Evolutionary conservation across 2,329 filamentous ascomycete species (phyloP), one percentile per base, ranked within the genome.

Genomic region (Bipolaris zeicola): DNA sequence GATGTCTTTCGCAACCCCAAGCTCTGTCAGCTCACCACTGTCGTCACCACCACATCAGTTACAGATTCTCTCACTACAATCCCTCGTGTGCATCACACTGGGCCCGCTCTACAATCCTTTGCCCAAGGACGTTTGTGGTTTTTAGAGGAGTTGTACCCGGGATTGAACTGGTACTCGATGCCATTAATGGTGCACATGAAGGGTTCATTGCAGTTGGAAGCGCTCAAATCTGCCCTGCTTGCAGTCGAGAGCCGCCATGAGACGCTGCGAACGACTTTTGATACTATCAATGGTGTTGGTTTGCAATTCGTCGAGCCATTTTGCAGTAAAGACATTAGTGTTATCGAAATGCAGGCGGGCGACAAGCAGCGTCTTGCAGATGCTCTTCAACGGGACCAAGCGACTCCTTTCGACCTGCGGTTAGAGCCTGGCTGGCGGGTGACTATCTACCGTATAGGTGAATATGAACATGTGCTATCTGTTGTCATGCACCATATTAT

Each of bases 401-500:
- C 6, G n/a, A 49, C 31, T 37, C 31, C 51, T 5, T 54, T 54
- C 13, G 3, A 43, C 13, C 3, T 54, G 10, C 26, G 8, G 1
- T 20, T n/a, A 1, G 44, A 54, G 44, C 10, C 51, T 6, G 51
- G 51, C 1, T 54, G 44, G 44, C 28, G 51, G 13, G 51, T 28
- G 10, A 2, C 37, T 4, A 4, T 54, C 31, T 54, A 54, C 14
- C 44, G 44, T 3, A 5, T 54, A 2, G 1, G 14, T 3, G 11
- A 33, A 14, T 14, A 57, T 4, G 10, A 49, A 0, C 37, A 52
- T 24, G 57, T 62, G 2, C 26, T 60, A 0, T 60, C 58, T 1
- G 36, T 60, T 11, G 50, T 58, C 1, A 57, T 60, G 54, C 58
- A 60, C 24, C 58, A 60, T 22, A 55, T 60, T 6, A 33, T 54